These are phyloP conservation scores for Candida palmyrensis DNA, from an alignment of 805 yeast species.

Conservation along the genomic window DNA sequence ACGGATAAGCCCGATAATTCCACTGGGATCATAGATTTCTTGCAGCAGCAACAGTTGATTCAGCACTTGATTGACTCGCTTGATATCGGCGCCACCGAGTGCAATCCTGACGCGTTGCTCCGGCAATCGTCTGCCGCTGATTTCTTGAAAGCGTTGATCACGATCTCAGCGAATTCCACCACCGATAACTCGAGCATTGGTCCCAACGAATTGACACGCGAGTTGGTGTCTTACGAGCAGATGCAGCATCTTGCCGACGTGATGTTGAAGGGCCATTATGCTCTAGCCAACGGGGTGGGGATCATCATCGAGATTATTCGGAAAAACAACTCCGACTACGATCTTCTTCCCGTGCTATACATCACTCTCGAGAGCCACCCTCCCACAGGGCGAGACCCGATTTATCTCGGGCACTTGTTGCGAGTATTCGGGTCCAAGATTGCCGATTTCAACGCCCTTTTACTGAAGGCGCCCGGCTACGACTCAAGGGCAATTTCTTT, in stretches of 20 bases:
- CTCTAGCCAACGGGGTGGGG: constrained; percentile 46
- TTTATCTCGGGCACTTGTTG: constrained; percentile 39
- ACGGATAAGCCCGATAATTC: constrained; percentile 44
- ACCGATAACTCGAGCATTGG: constrained; percentile 43
- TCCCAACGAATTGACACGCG: constrained; percentile 42
- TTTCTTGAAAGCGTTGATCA: constrained; percentile 39
- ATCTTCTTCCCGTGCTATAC: constrained; percentile 39
- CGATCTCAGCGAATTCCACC: constrained; percentile 42
- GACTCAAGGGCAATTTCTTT: constrained; percentile 15
- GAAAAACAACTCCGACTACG: constrained; percentile 43
- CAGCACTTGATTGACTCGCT: constrained; percentile 29
- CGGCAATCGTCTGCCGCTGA: constrained; percentile 41
- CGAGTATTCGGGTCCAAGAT: constrained; percentile 36
- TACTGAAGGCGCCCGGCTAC: constrained; percentile 17
- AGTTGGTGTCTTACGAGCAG: constrained; percentile 33
- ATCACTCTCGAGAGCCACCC: constrained; percentile 42
- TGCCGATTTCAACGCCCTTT: constrained; percentile 30
- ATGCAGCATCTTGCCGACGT: constrained; percentile 32
- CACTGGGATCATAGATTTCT: constrained; percentile 42
- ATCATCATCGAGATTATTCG: constrained; percentile 42
- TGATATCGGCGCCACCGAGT: constrained; percentile 17
- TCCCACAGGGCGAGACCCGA: constrained; percentile 44
- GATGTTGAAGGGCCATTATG: constrained; percentile 43
- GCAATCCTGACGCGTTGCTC: constrained; percentile 17
- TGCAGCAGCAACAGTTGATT: constrained; percentile 36